phyloP scores from a whole-genome alignment of 495 filamentous ascomycete genomes.

The Penicillium angulare region DNA sequence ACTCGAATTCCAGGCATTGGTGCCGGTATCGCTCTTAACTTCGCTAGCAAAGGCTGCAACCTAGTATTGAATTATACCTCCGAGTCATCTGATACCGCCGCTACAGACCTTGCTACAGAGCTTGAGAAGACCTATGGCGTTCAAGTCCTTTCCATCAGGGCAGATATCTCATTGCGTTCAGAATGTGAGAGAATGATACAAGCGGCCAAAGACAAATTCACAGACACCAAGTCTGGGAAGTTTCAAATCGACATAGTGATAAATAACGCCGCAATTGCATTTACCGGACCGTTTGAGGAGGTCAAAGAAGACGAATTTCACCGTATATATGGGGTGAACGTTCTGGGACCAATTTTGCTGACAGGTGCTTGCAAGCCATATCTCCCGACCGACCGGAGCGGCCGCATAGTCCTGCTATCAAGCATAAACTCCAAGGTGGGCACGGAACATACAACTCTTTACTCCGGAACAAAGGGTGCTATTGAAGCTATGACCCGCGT shows the following conservation, averaged over 20 bases:
- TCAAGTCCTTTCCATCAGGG: background rate
- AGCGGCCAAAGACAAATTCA: constrained; percentile 37
- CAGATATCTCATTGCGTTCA: background rate
- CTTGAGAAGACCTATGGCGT: background rate
- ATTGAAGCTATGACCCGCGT: constrained; percentile 77
- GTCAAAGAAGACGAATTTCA: constrained; percentile 52
- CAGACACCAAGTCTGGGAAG: constrained; percentile 11
- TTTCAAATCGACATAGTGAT: constrained; percentile 74
- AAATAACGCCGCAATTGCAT: constrained; percentile 68
- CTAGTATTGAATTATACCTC: constrained; percentile 7
- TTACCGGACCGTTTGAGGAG: background rate
- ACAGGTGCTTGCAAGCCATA: constrained; percentile 60
- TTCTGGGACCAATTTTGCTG: constrained; percentile 69
- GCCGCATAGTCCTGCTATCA: constrained; percentile 68
- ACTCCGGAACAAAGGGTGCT: constrained; percentile 76
- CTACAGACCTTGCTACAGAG: background rate
- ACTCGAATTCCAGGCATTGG: constrained; percentile 4
- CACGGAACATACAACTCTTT: constrained; percentile 62
- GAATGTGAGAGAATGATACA: background rate
- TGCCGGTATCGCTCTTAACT: constrained; percentile 1
- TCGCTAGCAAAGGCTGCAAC: constrained; percentile 11
- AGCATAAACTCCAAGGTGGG: constrained; percentile 60
- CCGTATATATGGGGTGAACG: constrained; percentile 69
- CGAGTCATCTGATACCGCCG: background rate
- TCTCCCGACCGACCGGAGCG: constrained; percentile 66